Percentiles rank a stretch among this genome's conserved stretches.
Evolutionary conservation across 78 protist genomes (phyloP).

Genomic region (Mantamonas sphyraenae): DNA sequence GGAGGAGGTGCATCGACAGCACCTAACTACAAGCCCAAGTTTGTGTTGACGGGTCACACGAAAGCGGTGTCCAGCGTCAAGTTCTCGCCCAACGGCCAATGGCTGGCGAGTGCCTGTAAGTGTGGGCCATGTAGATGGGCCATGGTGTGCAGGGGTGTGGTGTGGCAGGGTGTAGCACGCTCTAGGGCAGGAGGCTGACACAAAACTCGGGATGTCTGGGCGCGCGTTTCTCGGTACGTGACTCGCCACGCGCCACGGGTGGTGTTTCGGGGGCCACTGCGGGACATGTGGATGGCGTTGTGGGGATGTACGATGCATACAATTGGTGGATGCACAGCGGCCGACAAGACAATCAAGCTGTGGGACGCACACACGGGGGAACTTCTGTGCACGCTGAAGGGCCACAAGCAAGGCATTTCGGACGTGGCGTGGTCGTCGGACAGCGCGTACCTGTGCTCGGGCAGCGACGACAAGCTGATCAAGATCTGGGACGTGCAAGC

Average conservation of each 20-base stretch:
- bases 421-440: conserved; percentile 65
- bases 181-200: too few relatives aligned
- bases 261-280: too few relatives aligned
- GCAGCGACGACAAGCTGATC: conserved; percentile 71
- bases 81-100: conserved; percentile 74
- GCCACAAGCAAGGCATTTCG: conserved; percentile 58
- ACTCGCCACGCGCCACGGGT: too few relatives aligned
- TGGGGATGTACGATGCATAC: too few relatives aligned
- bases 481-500: conserved; percentile 61
- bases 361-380: conserved; percentile 41
- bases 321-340: too few relatives aligned
- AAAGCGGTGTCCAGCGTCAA: conserved; percentile 74
- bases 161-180: too few relatives aligned
- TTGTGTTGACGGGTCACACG: conserved; percentile 60
- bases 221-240: too few relatives aligned
- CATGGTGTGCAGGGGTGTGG: too few relatives aligned
- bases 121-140: too few relatives aligned
- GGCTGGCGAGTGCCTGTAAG: conserved; percentile 71
- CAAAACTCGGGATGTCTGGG: too few relatives aligned
- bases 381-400: conserved; percentile 15
- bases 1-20: not conserved
- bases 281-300: too few relatives aligned
- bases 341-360: conserved; percentile 57
- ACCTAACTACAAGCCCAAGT: conserved; percentile 1
- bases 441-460: conserved; percentile 55